Base-by-base conservation (phyloP, 768 basidiomycete species). In the Gautieria morchelliformis region DNA sequence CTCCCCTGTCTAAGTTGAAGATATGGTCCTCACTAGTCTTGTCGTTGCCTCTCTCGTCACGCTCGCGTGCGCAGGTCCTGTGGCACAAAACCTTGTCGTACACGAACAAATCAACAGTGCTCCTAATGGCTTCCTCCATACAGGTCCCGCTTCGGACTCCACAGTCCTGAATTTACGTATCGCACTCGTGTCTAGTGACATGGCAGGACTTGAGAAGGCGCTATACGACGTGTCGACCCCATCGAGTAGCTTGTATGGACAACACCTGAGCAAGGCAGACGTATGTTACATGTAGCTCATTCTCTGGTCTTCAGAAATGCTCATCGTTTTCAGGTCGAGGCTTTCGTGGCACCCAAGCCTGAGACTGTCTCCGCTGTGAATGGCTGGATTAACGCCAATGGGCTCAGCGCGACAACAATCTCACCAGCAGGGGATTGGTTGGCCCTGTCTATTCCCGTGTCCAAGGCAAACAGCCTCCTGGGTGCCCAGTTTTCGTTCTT, bases 161-260 rank as follows among this genome's bases (percentile, higher is more conserved):
- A 58, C 65, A 1, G 59, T 63, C 17, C 65, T 77, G 45, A 71
- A 67, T 55, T 62, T 75, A 40, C 69, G 71, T 40, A 58, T 75
- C 52, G 73, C 67, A 4, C 67, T 75, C 50, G 65, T 63, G 30
- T 69, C 69, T 50, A 67, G 60, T 50, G 63, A 75, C 59, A 68
- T 70, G 27, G 58, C 56, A 14, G 73, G 72, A 11, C 70, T 75
- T 9, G 68, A 73, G 59, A 63, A 69, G 49, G 66, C 63, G 4
- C 66, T 74, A 22, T 62, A 66, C 58, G 70, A 66, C 41, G 71
- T 74, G 59, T 72, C 70, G 59, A 70, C 69, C 1, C 73, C 75
- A 3, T 61, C 62, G 30, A 74, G 66, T 60, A 60, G 65, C 8
- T 48, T 61, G 6, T 73, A 70, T 57, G 64, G 70, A n/a, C 61